Evolutionary conservation across 176 grass and related monocot species (phyloP), one percentile per base, ranked within the genome.

Genomic region (Oryza meyeriana): DNA sequence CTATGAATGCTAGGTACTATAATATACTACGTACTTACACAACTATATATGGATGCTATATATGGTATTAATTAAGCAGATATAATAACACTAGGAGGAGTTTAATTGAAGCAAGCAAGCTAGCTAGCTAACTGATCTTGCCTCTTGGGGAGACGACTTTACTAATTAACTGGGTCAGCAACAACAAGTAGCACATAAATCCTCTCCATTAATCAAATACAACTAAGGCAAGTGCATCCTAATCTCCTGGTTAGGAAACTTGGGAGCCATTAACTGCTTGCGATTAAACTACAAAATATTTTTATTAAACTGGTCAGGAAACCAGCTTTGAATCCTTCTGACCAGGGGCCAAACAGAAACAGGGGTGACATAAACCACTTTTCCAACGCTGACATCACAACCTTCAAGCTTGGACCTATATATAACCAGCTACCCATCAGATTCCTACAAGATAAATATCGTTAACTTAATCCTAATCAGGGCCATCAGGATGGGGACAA

Each of bases 311-410:
- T n/a, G 47, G 38, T 6, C 8, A 11, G 12, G 11, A 3, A 13
- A 52, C 20, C 52, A 58, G 22, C 52, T 58, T 58, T 58, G 20
- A 58, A 24, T 58, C 52, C 22, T 24, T 58, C 52, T 22, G 52
- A 58, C 52, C 44, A 16, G 13, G 44, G 44, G 1, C 13, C 48
- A 20, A 52, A 22, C 18, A 33, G 28, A 67, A 67, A 10, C 16
- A 27, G 22, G 34, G 48, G 34, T 84, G 80, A 88, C 86, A 72
- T 67, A 58, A 39, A 35, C 28, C 22, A 45, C 2, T 29, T 45
- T 79, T 74, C 22, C 27, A 18, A 45, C 27, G 74, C 10, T 84
- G 86, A 88, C 68, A n/a, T 84, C 86, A 68, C 39, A 8, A 77
- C 74, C 64, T 30, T 58, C 22, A 58, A 24, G 52, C 52, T 58